phyloP scores from a whole-genome alignment of 2,329 filamentous ascomycete genomes.

The Hymenoscyphus albidus region DNA sequence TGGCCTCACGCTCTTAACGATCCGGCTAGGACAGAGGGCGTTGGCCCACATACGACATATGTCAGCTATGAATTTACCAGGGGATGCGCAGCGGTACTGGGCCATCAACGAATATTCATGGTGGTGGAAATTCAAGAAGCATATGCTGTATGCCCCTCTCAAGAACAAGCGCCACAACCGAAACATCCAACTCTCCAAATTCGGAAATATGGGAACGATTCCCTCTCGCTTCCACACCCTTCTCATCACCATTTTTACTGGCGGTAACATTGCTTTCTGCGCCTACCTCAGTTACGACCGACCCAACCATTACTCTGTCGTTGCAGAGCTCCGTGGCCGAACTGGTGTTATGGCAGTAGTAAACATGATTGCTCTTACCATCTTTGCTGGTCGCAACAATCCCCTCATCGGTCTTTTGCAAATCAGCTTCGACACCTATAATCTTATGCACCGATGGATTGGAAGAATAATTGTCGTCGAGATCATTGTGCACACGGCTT shows the following conservation, averaged over 20 bases:
- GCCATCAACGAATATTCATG: constrained; percentile 49
- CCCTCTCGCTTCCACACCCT: constrained; percentile 61
- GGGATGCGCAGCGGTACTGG: constrained; percentile 57
- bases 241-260: constrained; percentile 53
- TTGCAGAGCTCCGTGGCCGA: constrained; percentile 80
- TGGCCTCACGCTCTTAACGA: constrained; percentile 49
- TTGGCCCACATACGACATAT: constrained; percentile 57
- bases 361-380: constrained; percentile 88
- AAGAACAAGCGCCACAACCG: constrained; percentile 64
- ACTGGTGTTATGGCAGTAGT: constrained; percentile 79
- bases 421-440: constrained; percentile 96
- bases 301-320: constrained; percentile 57
- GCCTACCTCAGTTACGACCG: constrained; percentile 57
- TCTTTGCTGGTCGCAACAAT: constrained; percentile 91
- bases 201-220: constrained; percentile 58
- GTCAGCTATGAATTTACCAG: constrained; percentile 52
- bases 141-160: constrained; percentile 60
- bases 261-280: constrained; percentile 61
- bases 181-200: constrained; percentile 59
- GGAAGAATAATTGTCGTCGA: constrained; percentile 70
- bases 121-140: constrained; percentile 59
- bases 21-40: constrained; percentile 51
- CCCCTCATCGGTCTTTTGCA: constrained; percentile 76
- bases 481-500: constrained; percentile 63
- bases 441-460: constrained; percentile 81